Evolutionary conservation across 495 filamentous ascomycete genomes (phyloP).

Genomic region (Pyrenopolyporus hunteri): DNA sequence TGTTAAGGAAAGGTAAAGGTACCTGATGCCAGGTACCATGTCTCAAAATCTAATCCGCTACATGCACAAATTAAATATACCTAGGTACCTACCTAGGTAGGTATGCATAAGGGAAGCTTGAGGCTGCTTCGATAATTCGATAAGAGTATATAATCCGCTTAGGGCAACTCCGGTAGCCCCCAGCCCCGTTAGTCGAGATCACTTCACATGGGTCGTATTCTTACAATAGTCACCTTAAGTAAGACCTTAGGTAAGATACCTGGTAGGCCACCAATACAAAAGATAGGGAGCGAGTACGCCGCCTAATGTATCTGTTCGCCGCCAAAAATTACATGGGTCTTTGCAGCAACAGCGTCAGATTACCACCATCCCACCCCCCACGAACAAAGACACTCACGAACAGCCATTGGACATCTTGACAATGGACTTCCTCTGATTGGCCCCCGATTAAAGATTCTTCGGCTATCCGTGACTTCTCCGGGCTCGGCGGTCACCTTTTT

Average conservation of each 20-base stretch:
- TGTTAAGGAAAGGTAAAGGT: too few species aligned
- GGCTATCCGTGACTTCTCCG: conserved; percentile 32
- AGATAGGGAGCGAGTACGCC: too few species aligned
- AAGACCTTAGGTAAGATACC: too few species aligned
- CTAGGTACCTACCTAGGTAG: neutral
- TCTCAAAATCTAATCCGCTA: too few species aligned
- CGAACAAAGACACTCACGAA: conserved; percentile 2
- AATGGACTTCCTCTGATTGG: conserved; percentile 27
- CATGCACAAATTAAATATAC: too few species aligned
- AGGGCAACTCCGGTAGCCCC: too few species aligned
- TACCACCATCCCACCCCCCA: conserved; percentile 27
- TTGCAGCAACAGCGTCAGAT: conserved; percentile 24
- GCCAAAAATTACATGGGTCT: conserved; percentile 16
- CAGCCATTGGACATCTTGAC: conserved; percentile 18
- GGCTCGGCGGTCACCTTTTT: conserved; percentile 28
- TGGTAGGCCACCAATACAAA: too few species aligned
- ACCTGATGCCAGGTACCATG: too few species aligned
- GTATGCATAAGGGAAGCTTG: neutral
- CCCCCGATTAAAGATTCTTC: conserved; percentile 33
- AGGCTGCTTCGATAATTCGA: conserved; percentile 20
- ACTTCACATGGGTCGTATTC: conserved; percentile 36
- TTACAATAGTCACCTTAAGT: too few species aligned
- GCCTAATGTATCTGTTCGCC: too few species aligned
- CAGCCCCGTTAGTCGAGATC: too few species aligned
- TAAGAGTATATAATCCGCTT: conserved; percentile 5